Evolutionary conservation across 345 rosid genomes (phyloP).

Genomic region (Eucalyptus cloeziana): DNA sequence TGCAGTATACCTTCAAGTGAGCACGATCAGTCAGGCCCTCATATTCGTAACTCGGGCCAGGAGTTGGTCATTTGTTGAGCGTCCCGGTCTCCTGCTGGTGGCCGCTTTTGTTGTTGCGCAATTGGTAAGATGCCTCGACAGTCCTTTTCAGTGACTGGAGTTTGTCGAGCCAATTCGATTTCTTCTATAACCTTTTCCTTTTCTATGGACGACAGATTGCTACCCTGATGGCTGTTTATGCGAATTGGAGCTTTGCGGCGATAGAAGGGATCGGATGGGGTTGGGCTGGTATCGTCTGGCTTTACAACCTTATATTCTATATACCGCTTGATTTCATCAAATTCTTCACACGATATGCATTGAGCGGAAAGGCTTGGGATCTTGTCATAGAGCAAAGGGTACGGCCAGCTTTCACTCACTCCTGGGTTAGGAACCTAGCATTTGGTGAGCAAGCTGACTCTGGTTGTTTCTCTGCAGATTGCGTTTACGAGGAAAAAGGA

Average conservation of each 20-base stretch:
- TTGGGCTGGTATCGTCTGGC: background rate
- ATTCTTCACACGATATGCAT: background rate
- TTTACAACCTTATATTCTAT: background rate
- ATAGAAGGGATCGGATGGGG: background rate
- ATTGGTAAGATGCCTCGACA: background rate
- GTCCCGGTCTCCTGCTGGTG: background rate
- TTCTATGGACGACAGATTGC: background rate
- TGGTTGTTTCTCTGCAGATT: conserved; percentile 2
- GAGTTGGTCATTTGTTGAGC: background rate
- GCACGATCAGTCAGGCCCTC: conserved; percentile 62
- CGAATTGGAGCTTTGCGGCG: background rate
- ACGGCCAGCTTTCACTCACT: background rate
- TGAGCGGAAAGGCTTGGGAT: background rate
- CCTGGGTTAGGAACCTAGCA: background rate
- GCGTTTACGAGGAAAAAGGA: conserved; percentile 34
- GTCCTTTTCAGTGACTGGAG: background rate
- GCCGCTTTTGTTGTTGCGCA: background rate
- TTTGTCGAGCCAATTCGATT: background rate
- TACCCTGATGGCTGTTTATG: background rate
- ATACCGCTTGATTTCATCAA: background rate
- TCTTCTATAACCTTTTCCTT: no score
- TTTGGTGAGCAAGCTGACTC: background rate
- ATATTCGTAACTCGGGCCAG: conserved; percentile 26
- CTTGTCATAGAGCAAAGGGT: background rate
- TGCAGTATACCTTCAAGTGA: conserved; percentile 48